Base-by-base conservation (phyloP, 1,284 basidiomycete genomes). In the Phlebopus sp. region DNA sequence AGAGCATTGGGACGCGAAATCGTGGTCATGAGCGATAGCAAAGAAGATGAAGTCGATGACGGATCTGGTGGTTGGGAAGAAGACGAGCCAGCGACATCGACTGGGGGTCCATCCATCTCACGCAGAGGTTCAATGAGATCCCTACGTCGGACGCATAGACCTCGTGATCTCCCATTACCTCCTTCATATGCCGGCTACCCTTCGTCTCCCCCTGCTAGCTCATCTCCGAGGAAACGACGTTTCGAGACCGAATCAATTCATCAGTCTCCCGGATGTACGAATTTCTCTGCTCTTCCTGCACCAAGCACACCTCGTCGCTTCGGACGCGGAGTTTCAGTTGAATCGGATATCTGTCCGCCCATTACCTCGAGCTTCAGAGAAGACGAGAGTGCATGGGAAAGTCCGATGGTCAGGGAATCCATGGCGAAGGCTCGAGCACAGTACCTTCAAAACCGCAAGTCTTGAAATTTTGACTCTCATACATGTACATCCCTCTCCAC, bases 41-140 rank as follows among this genome's bases (percentile, higher is more conserved):
- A 79, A 47, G 85, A 86, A 56, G 86, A 89, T 52, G 83, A 81
- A 56, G 75, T 81, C 7, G 86, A 88, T 49, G 85, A 89, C 58
- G 86, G 83, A 1, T 73, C 69, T n/a, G 84, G 78, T 4, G 73
- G 69, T 4, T 89, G 86, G 87, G 79, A 78, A 42, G 83, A 85
- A 45, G 80, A 82, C 40, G 71, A 71, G 47, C 43, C 38, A 36
- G 10, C 18, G 13, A 55, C 46, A 37, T 13, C 18, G 10, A 54
- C 44, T 29, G 49, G 49, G 18, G 61, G 37, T 52, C 49, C 53
- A 42, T 55, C 61, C 49, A 42, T 60, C 56, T 63, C 57, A 47
- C 53, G 53, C 47, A 52, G 44, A 34, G 49, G 60, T 18, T 68
- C 71, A 6, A 46, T 67, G 31, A 63, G 61, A 25, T 64, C 58